Conservation (phyloP, 345 rosid genomes). For the Camelina laxa region DNA sequence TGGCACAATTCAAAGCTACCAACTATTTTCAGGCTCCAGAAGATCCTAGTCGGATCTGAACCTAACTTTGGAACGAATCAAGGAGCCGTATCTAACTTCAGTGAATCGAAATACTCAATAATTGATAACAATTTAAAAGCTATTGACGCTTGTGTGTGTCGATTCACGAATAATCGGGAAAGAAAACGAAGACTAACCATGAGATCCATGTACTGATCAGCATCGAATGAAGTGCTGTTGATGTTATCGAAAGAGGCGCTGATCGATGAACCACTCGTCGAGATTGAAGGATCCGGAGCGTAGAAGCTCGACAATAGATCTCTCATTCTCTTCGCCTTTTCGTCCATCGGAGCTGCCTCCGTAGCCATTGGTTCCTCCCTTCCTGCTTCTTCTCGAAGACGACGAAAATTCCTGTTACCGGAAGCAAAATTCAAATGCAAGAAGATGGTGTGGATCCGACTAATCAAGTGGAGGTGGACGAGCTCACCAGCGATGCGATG, state of each 20-base stretch:
- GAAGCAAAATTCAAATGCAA: background rate
- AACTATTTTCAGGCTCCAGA: conserved; percentile 6
- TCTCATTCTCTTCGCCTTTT: conserved; percentile 98
- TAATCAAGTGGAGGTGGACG: background rate
- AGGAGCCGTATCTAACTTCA: conserved; percentile 5
- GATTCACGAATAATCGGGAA: background rate
- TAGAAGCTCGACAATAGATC: conserved; percentile 98
- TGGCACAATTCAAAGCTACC: conserved; percentile 21
- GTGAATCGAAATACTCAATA: conserved; percentile 14
- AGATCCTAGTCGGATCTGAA: conserved; percentile 20
- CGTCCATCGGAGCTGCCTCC: conserved; percentile 85
- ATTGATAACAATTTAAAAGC: conserved; percentile 3
- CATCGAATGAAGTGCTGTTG: conserved; percentile 75
- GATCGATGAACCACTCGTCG: conserved; percentile 51
- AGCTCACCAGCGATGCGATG: conserved; percentile 4
- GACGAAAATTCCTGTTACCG: conserved; percentile 12
- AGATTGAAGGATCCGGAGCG: conserved; percentile 82
- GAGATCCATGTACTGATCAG: conserved; percentile 92
- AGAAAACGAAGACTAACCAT: conserved; percentile 55
- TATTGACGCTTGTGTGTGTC: background rate
- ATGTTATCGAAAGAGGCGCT: conserved; percentile 73
- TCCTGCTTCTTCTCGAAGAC: conserved; percentile 5
- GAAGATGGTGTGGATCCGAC: conserved; percentile 26
- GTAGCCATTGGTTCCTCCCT: conserved; percentile 51
- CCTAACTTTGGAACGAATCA: background rate